These are phyloP conservation scores for Leishmania lainsoni DNA, from an alignment of 208 protist genomes.

Conservation along the genomic window DNA sequence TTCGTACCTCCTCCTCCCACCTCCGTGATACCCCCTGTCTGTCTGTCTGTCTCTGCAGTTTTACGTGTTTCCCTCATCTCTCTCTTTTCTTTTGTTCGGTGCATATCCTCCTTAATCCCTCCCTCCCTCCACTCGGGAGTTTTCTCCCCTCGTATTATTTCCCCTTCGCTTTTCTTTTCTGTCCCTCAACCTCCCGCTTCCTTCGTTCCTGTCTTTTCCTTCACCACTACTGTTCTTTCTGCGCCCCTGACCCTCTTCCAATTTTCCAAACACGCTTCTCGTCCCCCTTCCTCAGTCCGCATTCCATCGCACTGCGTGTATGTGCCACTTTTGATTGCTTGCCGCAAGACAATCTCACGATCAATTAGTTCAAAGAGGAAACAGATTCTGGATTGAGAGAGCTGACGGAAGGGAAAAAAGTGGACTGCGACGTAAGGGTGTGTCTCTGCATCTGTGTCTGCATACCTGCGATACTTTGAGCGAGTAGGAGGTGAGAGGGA, in stretches of 20 bases:
- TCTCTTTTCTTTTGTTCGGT: slow-evolving; percentile 21
- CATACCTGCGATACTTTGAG: background rate
- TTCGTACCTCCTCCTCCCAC: background rate
- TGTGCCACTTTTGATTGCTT: background rate
- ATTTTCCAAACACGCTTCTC: background rate
- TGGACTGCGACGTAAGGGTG: background rate
- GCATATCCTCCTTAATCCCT: background rate
- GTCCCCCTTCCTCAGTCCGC: background rate
- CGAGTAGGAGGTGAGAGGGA: background rate
- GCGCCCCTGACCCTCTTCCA: background rate
- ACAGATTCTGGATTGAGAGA: too few relatives aligned
- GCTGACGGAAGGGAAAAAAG: background rate
- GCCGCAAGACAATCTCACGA: background rate
- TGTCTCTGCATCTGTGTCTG: background rate
- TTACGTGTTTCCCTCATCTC: background rate
- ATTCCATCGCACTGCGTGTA: background rate
- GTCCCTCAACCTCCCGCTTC: background rate
- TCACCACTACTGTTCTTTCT: background rate
- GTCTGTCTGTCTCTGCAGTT: slow-evolving; percentile 7
- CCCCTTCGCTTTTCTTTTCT: background rate
- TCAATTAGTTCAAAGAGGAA: background rate
- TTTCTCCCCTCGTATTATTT: slow-evolving; percentile 18
- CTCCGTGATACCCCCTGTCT: background rate
- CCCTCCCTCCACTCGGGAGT: background rate
- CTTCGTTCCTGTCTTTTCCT: slow-evolving; percentile 5